Evolutionary conservation across 1,139 yeast species (phyloP), one percentile per base, ranked within the genome.

Genomic region (Yamadazyma triangularis): DNA sequence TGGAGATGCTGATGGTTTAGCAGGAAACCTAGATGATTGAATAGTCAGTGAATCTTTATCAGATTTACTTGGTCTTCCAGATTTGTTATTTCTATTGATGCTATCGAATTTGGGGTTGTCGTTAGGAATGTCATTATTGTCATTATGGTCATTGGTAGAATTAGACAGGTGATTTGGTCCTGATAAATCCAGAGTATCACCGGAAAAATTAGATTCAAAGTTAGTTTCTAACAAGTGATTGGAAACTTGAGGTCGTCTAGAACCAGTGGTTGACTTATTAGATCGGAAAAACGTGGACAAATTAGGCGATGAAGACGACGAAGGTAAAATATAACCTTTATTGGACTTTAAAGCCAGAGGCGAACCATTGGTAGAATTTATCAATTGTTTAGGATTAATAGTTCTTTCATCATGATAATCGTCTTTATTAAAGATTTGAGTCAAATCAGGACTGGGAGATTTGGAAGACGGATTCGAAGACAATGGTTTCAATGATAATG

Each of bases 351-450:
- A 28, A 15, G 13, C 24, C 15, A 2, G 12, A 21, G 23, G 23
- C 8, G 12, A 10, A 11, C n/a, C n/a, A 21, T 21, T 21, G 23
- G 5, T 21, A 21, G 6, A 14, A 13, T 22, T 44, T 23, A 58
- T 46, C 15, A 61, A 43, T 33, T 61, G 60, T 24, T 55, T 48
- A 3, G 69, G 69, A 36, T 62, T 59, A 25, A 62, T 56, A 6
- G 68, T 61, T 25, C 53, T 44, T 29, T 53, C 56, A 16, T 41
- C 46, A 23, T 35, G 38, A 18, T 18, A 18, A 18, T 18, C 9
- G 9, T 18, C 20, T 18, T 18, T 18, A 18, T 18, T 18, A 18
- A 18, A 18, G 9, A 18, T 18, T 18, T 18, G 20, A 18, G 6
- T 18, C 9, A 18, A 18, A 18, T 18, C 20, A 30, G 10, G 26